Evolutionary conservation across 495 filamentous ascomycete genomes (phyloP).

Genomic region (Cercophora scortea): DNA sequence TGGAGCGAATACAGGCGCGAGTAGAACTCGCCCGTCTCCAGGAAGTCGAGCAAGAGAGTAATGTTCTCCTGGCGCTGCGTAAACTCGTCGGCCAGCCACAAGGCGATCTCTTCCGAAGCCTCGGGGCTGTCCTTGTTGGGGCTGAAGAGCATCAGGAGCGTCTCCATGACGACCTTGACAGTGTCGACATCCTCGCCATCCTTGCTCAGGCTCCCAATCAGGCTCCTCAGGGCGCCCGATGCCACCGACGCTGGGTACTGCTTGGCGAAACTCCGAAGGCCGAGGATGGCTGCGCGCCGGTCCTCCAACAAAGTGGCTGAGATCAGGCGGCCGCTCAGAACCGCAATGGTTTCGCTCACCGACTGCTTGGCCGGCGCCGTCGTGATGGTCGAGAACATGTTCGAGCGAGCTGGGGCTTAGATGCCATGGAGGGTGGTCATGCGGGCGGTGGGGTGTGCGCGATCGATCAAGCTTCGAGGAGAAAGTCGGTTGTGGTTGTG

Average conservation of each 20-base stretch:
- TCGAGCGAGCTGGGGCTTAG: conserved; percentile 4
- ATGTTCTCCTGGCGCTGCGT: conserved; percentile 99
- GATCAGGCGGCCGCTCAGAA: conserved; percentile 75
- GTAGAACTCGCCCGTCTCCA: conserved; percentile 86
- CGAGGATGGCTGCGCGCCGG: conserved; percentile 84
- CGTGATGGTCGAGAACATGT: conserved; percentile 78
- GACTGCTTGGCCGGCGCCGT: conserved; percentile 93
- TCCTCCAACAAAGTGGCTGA: conserved; percentile 89
- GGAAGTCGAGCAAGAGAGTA: conserved; percentile 76
- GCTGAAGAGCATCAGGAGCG: conserved; percentile 82
- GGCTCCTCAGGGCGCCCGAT: conserved; percentile 74
- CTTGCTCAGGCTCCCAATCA: conserved; percentile 77
- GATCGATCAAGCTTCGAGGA: too few relatives aligned
- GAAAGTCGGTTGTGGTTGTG: too few relatives aligned
- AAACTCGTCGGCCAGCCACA: conserved; percentile 97
- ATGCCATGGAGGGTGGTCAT: conserved; percentile 14
- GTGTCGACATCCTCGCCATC: conserved; percentile 97
- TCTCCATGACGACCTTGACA: conserved; percentile 88
- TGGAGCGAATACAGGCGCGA: conserved; percentile 88
- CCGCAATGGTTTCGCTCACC: conserved; percentile 85
- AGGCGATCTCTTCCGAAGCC: conserved; percentile 90
- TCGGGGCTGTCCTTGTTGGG: conserved; percentile 61
- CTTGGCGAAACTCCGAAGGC: conserved; percentile 90
- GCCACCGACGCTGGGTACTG: conserved; percentile 95
- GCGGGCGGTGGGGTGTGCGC: too few relatives aligned